Evolutionary conservation across 176 grass and related monocot species (phyloP).

Genomic region (Oryza punctata): DNA sequence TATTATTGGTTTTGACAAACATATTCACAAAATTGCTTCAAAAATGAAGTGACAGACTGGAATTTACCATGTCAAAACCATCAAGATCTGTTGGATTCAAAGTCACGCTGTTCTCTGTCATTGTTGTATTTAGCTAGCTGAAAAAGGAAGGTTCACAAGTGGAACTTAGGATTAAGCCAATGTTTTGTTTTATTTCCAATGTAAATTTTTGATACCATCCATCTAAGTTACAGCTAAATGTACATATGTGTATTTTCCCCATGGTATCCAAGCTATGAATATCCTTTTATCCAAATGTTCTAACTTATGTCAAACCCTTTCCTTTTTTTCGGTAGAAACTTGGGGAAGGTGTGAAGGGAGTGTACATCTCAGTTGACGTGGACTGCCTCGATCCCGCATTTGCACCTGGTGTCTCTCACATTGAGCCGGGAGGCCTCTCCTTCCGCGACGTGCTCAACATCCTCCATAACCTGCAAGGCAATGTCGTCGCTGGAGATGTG

Average conservation of each 20-base stretch:
- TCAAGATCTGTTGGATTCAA: conserved; percentile 82
- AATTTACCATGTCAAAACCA: conserved; percentile 85
- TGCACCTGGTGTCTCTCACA: conserved; percentile 91
- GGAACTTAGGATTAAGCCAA: conserved; percentile 8
- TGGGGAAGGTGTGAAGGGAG: conserved; percentile 91
- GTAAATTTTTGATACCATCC: conserved; percentile 21
- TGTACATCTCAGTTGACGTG: conserved; percentile 86
- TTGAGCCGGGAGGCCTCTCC: conserved; percentile 94
- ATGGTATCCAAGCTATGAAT: not conserved
- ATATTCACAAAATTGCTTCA: conserved; percentile 19
- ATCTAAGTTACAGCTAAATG: not conserved
- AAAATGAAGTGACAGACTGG: not conserved
- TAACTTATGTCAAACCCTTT: not conserved
- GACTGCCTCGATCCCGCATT: conserved; percentile 96
- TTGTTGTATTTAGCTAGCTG: conserved; percentile 98
- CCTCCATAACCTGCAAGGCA: conserved; percentile 85
- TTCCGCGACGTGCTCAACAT: conserved; percentile 96
- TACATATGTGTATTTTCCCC: not conserved
- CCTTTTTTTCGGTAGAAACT: conserved; percentile 66
- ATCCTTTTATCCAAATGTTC: not conserved
- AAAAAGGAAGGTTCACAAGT: conserved; percentile 18
- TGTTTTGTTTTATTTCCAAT: conserved; percentile 1
- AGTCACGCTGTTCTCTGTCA: conserved; percentile 83
- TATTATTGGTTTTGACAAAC: not conserved
- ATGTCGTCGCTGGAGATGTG: conserved; percentile 83